phyloP scores from a whole-genome alignment of 805 yeast genomes.

The Lachancea fermentati region DNA sequence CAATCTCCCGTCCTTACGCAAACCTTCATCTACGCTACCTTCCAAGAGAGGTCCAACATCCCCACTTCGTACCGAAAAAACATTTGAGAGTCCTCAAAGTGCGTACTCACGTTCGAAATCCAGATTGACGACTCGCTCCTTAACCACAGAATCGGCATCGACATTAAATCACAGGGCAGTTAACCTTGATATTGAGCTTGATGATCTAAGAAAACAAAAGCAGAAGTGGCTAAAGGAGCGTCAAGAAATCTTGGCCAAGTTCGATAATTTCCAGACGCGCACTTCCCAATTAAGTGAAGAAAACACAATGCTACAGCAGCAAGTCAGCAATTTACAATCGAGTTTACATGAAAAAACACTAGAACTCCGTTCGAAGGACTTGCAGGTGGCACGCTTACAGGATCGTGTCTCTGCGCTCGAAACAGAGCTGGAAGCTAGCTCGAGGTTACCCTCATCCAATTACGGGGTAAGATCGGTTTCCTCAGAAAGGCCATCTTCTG shows the following conservation, averaged over 20 bases:
- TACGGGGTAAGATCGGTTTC: constrained; percentile 17
- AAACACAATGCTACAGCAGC: constrained; percentile 34
- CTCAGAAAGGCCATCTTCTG: constrained; percentile 10
- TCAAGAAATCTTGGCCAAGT: constrained; percentile 27
- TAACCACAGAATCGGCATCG: constrained; percentile 8
- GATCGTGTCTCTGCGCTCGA: constrained; percentile 17
- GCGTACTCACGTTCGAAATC: constrained; percentile 39
- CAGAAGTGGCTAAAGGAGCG: constrained; percentile 31
- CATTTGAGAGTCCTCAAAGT: constrained; percentile 2
- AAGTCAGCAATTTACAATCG: constrained; percentile 18
- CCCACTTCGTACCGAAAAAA: constrained; percentile 43
- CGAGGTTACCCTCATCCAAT: constrained; percentile 11
- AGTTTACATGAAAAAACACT: constrained; percentile 18
- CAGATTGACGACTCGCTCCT: constrained; percentile 29
- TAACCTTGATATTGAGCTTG: constrained; percentile 7
- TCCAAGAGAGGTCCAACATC: constrained; percentile 67
- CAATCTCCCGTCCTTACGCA: constrained; percentile 11
- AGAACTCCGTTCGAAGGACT: constrained; percentile 19
- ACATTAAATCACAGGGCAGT: background rate
- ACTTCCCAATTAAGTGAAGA: constrained; percentile 46
- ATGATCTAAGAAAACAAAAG: constrained; percentile 48
- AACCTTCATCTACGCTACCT: constrained; percentile 41
- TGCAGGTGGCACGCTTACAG: constrained; percentile 19
- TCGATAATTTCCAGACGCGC: constrained; percentile 28
- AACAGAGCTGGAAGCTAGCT: constrained; percentile 12